Base-by-base conservation (phyloP, 306 rosid species). In the Lithocarpus polystachyus region DNA sequence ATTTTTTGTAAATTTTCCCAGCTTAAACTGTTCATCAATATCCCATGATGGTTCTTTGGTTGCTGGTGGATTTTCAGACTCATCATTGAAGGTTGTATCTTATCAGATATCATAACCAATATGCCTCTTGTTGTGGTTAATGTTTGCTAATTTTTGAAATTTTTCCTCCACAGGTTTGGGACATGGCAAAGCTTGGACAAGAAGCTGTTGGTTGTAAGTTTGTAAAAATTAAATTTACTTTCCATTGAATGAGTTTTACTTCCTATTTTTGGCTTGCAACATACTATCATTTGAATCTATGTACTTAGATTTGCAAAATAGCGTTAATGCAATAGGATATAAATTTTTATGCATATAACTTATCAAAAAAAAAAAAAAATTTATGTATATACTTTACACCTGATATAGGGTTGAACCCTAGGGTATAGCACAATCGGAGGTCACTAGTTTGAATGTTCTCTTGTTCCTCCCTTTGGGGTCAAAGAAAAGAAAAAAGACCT, bases 51-150 rank as follows among this genome's bases (percentile, higher is more conserved):
- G 98, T 80, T 93, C 98, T 53, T 83, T 93, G 86, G 93, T 93
- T 82, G 98, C 98, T 73, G 99, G 96, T 77, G 97, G 99, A 84
- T 95, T 95, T 90, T 91, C 97, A 75, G 99, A 95, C 81, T 93
- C 97, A 12, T 90, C 97, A 14, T 82, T 91, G 82, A 93, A 96
- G 99, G 97, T 93, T 65, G 35, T 64, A 71, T 75, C 74, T 40
- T 48, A 40, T 72, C 18, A 17, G 71, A 28, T 61, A 68, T 51
- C 73, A 52, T 79, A 6, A 69, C 77, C 20, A 5, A 8, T 35
- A 28, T 33, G 33, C 62, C 74, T 53, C 26, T 59, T 54, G 52
- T 48, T 55, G 53, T 48, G 14, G 14, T 28, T 59, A 19, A 59
- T 53, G 75, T 77, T 20, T 74, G 61, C 68, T 88, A 72, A 77